Base-by-base conservation (phyloP, 768 basidiomycete genomes). In the Russula sp. region DNA sequence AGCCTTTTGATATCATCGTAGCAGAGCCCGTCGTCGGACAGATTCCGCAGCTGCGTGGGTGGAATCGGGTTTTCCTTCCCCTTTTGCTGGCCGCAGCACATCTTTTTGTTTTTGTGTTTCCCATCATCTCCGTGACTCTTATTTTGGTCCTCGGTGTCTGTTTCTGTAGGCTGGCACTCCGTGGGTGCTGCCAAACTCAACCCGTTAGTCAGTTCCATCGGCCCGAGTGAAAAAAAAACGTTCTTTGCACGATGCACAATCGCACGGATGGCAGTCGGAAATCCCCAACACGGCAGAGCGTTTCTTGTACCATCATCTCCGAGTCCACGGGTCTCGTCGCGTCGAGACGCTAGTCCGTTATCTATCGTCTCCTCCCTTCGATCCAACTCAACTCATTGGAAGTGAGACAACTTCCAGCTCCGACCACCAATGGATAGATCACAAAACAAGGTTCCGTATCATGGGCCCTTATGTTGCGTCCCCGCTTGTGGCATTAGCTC, bases 331-430 rank as follows among this genome's bases (percentile, higher is more conserved):
- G 46, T 48, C 58, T 63, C 39, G 20, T 63, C 35, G 39, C 51
- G 14, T 35, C 18, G 51, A 42, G 35, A 48, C 61, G 34, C 61
- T 52, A 58, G 61, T 49, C 57, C 46, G 45, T 53, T 57, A 63
- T 63, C 57, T 46, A 52, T 43, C 45, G 32, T 47, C 36, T 42
- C 38, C 61, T 32, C 43, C 39, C 32, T 58, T 63, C 57, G 58
- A 58, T 58, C 51, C 45, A 58, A 62, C 61, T 61, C 60, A 50
- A 61, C 61, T 63, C 61, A 51, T 53, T 50, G 59, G 61, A 54
- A 63, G 57, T 42, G 45, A 47, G 49, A 46, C 56, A 53, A 53
- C n/a, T 58, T 50, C 22, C 29, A 58, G 61, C 51, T 63, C 61
- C 61, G 61, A 41, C 61, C 56, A 41, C 61, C 22, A 49, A 56